Evolutionary conservation across 2,329 filamentous ascomycete genomes (phyloP).

Genomic region (Myriosclerotinia curreyana): DNA sequence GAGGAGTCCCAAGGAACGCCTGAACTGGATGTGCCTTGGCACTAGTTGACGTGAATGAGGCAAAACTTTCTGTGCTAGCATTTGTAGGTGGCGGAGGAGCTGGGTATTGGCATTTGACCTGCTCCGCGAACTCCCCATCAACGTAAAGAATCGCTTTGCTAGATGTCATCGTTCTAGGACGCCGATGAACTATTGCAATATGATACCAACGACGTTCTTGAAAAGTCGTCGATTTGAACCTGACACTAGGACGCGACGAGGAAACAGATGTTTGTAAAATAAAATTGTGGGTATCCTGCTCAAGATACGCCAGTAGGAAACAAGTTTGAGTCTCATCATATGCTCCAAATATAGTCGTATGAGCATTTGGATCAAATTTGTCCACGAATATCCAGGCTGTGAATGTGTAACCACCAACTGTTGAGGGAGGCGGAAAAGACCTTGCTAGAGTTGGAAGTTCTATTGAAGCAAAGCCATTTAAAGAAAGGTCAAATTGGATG

Average conservation of each 20-base stretch:
- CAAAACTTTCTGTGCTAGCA: constrained; percentile 64
- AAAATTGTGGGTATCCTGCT: constrained; percentile 88
- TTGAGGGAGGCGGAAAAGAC: constrained; percentile 75
- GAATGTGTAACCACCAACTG: constrained; percentile 81
- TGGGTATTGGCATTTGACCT: constrained; percentile 86
- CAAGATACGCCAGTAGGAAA: constrained; percentile 89
- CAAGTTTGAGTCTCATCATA: constrained; percentile 91
- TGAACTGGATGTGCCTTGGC: constrained; percentile 69
- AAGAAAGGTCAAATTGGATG: constrained; percentile 89
- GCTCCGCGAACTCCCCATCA: constrained; percentile 90
- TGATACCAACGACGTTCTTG: constrained; percentile 85
- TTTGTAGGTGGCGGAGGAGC: constrained; percentile 65
- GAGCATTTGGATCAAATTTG: constrained; percentile 75
- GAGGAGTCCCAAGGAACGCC: constrained; percentile 89
- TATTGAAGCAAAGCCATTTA: constrained; percentile 83
- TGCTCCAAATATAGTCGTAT: constrained; percentile 94
- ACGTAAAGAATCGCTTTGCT: constrained; percentile 87
- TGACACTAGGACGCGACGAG: constrained; percentile 80
- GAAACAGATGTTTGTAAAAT: constrained; percentile 95
- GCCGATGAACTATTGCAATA: constrained; percentile 80
- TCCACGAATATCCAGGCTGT: constrained; percentile 87
- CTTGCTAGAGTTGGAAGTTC: constrained; percentile 85
- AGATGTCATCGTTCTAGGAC: constrained; percentile 68
- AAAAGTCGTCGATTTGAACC: constrained; percentile 84
- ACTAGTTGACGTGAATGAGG: constrained; percentile 62